phyloP scores from a whole-genome alignment of 768 basidiomycete genomes.

The Leccinum subtestaceum region DNA sequence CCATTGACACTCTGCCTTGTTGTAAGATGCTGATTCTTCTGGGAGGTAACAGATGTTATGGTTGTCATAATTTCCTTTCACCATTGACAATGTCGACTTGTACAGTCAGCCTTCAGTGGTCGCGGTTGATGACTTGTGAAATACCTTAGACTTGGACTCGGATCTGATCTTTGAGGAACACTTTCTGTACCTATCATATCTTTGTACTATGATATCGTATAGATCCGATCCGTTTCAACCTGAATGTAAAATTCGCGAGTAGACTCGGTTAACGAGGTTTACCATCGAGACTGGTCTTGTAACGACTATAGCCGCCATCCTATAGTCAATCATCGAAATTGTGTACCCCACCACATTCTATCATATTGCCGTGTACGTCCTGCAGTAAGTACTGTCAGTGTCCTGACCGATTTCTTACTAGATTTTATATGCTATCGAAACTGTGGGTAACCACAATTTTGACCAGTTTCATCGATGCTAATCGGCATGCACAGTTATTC shows the following conservation, averaged over 20 bases:
- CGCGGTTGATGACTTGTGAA: not conserved
- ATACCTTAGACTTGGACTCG: too few species aligned
- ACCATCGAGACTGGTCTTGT: constrained; percentile 15
- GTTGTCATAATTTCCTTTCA: too few species aligned
- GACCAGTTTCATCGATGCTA: not conserved
- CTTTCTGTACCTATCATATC: too few species aligned
- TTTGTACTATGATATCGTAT: too few species aligned
- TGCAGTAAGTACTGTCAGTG: fast-evolving
- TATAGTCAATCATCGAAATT: not conserved
- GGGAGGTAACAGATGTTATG: too few species aligned
- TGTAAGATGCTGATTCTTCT: too few species aligned
- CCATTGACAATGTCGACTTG: too few species aligned
- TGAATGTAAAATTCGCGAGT: too few species aligned
- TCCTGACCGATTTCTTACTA: not conserved
- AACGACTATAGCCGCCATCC: constrained; percentile 10
- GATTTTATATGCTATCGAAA: not conserved
- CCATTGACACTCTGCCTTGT: too few species aligned
- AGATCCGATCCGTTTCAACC: too few species aligned
- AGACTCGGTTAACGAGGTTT: too few species aligned
- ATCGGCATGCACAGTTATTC: constrained; percentile 6
- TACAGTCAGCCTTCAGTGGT: not conserved
- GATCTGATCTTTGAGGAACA: too few species aligned
- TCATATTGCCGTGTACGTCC: constrained; percentile 15
- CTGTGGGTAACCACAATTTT: not conserved
- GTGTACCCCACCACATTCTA: not conserved